phyloP scores from a whole-genome alignment of 768 basidiomycete species.

The Myochromella boudieri region DNA sequence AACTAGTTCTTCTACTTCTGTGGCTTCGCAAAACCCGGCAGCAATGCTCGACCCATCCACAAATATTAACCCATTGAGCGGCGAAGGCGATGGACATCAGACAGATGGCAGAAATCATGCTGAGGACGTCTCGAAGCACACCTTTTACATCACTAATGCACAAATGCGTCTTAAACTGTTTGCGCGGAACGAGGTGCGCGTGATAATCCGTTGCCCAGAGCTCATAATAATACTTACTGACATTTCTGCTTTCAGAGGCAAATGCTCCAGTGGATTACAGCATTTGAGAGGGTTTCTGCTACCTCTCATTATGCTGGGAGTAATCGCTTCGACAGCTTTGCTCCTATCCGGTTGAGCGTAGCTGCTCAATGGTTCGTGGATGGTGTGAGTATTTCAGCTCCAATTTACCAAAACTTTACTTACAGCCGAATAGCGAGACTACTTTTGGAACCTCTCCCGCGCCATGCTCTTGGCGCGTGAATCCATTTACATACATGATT shows the following conservation, averaged over 20 bases:
- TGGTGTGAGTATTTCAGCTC: slow-evolving; percentile 57
- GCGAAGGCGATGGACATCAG: slow-evolving; percentile 19
- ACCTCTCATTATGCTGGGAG: slow-evolving; percentile 74
- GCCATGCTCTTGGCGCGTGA: slow-evolving; percentile 89
- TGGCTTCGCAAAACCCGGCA: slow-evolving; percentile 39
- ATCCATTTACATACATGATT: slow-evolving; percentile 93
- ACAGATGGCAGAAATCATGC: slow-evolving; percentile 24
- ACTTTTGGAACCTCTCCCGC: slow-evolving; percentile 95
- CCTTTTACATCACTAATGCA: slow-evolving; percentile 90
- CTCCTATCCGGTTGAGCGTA: slow-evolving; percentile 89
- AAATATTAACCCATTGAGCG: slow-evolving; percentile 56
- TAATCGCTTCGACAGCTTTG: slow-evolving; percentile 93
- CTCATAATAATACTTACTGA: too few relatives aligned
- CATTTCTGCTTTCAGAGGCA: slow-evolving; percentile 70
- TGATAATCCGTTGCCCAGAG: too few relatives aligned
- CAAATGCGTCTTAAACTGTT: slow-evolving; percentile 86
- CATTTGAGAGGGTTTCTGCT: slow-evolving; percentile 76
- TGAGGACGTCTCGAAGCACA: slow-evolving; percentile 79
- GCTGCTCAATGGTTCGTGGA: slow-evolving; percentile 98
- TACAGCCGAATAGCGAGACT: slow-evolving; percentile 73
- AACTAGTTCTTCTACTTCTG: slow-evolving; percentile 29
- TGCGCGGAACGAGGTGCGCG: slow-evolving; percentile 81
- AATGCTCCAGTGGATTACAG: slow-evolving; percentile 97
- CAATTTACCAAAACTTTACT: background rate
- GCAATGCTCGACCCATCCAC: slow-evolving; percentile 83